These are phyloP conservation scores for Eutypella sp. DNA, from an alignment of 2,329 filamentous ascomycete species.

Conservation along the genomic window DNA sequence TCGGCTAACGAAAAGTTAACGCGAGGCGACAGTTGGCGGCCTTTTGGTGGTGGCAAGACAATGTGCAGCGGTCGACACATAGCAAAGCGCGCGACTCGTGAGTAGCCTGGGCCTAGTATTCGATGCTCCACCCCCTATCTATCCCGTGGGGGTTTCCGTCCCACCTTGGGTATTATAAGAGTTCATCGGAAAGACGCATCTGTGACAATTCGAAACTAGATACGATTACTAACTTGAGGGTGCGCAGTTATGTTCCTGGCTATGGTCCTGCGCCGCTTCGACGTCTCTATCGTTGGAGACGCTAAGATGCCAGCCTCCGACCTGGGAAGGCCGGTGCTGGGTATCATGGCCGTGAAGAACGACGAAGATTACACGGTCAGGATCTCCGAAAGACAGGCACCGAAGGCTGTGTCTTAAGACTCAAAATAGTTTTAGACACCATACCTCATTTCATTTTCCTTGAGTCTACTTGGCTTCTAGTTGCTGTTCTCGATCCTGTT, in stretches of 20 bases:
- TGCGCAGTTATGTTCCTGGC: background rate
- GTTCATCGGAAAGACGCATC: too few species aligned
- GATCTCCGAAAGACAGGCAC: background rate
- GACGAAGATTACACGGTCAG: background rate
- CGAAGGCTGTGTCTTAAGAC: too few species aligned
- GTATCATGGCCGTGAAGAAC: slow-evolving; percentile 1
- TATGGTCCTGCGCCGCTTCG: slow-evolving; percentile 1
- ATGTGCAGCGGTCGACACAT: slow-evolving; percentile 2
- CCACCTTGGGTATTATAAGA: too few species aligned
- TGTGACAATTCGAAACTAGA: background rate
- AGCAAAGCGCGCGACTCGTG: background rate
- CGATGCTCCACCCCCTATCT: background rate
- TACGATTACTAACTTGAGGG: background rate
- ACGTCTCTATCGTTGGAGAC: background rate
- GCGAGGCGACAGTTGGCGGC: background rate
- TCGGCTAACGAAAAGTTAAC: background rate
- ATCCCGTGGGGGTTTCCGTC: background rate
- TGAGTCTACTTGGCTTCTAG: too few species aligned
- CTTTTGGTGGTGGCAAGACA: slow-evolving; percentile 1
- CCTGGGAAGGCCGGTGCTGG: background rate
- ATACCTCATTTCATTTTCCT: too few species aligned
- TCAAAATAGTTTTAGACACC: too few species aligned
- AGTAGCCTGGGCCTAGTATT: too few species aligned
- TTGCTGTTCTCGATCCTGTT: too few species aligned
- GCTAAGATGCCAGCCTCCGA: background rate